phyloP scores from a whole-genome alignment of 1,139 yeast genomes.

The Suhomyces anneliseae region DNA sequence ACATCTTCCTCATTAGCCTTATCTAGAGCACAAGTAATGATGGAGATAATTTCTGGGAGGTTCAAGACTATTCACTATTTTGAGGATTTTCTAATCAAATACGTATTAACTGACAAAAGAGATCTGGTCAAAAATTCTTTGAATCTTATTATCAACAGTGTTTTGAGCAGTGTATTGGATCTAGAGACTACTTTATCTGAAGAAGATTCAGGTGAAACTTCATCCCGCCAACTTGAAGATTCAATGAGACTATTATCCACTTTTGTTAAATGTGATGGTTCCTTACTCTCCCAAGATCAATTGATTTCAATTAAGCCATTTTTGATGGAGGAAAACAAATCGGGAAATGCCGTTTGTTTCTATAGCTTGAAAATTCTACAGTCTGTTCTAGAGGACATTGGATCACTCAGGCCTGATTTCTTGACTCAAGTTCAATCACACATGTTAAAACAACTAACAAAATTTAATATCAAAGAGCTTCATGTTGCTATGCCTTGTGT shows the following conservation, averaged over 20 bases:
- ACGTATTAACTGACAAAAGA: constrained; percentile 31
- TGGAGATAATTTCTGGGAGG: constrained; percentile 33
- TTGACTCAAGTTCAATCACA: constrained; percentile 50
- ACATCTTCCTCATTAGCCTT: constrained; percentile 2
- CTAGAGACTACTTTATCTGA: background rate
- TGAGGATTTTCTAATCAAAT: constrained; percentile 43
- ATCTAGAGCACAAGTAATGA: constrained; percentile 29
- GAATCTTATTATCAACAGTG: constrained; percentile 21
- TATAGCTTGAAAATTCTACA: constrained; percentile 56
- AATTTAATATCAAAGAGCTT: constrained; percentile 56
- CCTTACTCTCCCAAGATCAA: constrained; percentile 61
- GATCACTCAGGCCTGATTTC: constrained; percentile 52
- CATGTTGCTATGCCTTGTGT: constrained; percentile 70
- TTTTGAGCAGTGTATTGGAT: background rate
- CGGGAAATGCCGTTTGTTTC: constrained; percentile 39
- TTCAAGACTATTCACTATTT: constrained; percentile 41
- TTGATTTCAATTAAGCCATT: constrained; percentile 61
- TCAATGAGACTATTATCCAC: constrained; percentile 51
- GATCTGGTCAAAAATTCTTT: constrained; percentile 17
- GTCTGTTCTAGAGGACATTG: constrained; percentile 43
- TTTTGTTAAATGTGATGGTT: constrained; percentile 50
- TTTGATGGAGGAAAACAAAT: constrained; percentile 45
- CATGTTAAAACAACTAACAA: constrained; percentile 56
- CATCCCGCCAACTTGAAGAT: constrained; percentile 23
- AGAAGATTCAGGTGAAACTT: background rate